Evolutionary conservation across 148 eudicot genomes (phyloP), one percentile per base, ranked within the genome.

Genomic region (Dysphania ambrosioides): DNA sequence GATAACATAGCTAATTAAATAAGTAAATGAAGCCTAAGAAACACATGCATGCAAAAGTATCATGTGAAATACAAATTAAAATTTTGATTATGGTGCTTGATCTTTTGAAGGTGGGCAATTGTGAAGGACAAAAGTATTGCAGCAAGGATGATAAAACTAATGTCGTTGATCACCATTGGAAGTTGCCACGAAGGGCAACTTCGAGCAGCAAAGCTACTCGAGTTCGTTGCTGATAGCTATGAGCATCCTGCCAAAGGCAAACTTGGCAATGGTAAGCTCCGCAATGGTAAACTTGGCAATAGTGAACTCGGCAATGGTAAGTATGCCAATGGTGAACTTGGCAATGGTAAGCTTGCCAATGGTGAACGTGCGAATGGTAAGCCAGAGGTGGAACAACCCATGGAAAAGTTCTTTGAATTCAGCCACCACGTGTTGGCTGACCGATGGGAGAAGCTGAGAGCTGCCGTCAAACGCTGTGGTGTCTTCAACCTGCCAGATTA

Each of bases 141-240:
- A 0, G 72, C 41, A 64, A 89, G 76, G 68, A 94, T 94, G 98
- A 78, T 81, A 4, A 92, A 88, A 63, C 85, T 80, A 70, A 88
- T 94, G 44, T 84, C 86, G 80, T 38, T 91, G 6, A 83, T 66
- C 83, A 87, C 97, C 2, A 94, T 94, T 70, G 98, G 98, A 12
- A 93, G 86, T 6, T 94, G 97, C 3, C 91, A 85, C 60, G 97
- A 92, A 74, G 85, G 93, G 24, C 98, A 94, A 68, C 79, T 87
- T 47, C 83, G 96, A 60, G 90, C 92, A 41, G 84, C 97, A 10
- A 91, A 76, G 81, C 79, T 94, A 42, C 63, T 94, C 19, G 75
- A 86, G 34, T 81, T 74, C 15, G 73, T 91, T 23, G 85, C 88
- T 21, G 82, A 89, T 23, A 61, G 83, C 77, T 88, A 88, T 73